Percentiles rank a stretch among this genome's conserved stretches.
Evolutionary conservation across 1,284 basidiomycete genomes (phyloP).

Genomic region (Flammula alnicola): DNA sequence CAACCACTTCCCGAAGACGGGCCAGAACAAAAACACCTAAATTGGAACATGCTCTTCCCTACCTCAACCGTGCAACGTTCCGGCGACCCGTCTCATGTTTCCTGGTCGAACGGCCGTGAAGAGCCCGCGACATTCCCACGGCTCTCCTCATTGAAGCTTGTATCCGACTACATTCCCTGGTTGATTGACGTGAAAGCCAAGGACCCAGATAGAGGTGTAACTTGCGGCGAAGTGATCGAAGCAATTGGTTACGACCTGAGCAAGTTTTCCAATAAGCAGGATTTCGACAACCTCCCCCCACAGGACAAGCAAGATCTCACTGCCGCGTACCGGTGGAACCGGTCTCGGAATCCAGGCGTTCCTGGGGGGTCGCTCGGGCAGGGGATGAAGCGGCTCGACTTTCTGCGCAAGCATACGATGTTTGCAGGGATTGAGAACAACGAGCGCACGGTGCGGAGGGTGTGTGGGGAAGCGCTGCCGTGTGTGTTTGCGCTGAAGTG

Average conservation of each 20-base stretch:
- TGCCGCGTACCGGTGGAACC: slow-evolving; percentile 63
- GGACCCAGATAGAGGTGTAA: slow-evolving; percentile 59
- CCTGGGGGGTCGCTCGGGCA: slow-evolving; percentile 68
- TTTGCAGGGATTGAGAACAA: slow-evolving; percentile 64
- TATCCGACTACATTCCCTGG: slow-evolving; percentile 64
- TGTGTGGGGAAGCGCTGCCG: slow-evolving; percentile 54
- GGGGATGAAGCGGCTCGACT: slow-evolving; percentile 67
- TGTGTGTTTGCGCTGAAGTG: slow-evolving; percentile 66
- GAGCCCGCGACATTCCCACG: slow-evolving; percentile 79
- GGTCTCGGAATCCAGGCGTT: slow-evolving; percentile 61
- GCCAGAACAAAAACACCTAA: slow-evolving; percentile 50
- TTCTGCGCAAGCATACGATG: slow-evolving; percentile 56
- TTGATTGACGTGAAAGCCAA: slow-evolving; percentile 57
- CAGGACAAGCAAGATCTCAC: slow-evolving; percentile 45
- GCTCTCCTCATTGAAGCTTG: slow-evolving; percentile 51
- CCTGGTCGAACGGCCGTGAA: slow-evolving; percentile 70
- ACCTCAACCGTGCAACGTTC: slow-evolving; percentile 66
- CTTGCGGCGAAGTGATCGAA: slow-evolving; percentile 75
- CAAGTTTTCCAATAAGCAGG: slow-evolving; percentile 50
- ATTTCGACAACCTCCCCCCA: slow-evolving; percentile 49
- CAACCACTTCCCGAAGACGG: slow-evolving; percentile 50
- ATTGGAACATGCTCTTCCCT: slow-evolving; percentile 77
- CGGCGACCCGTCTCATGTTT: slow-evolving; percentile 56
- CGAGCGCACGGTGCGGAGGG: slow-evolving; percentile 45
- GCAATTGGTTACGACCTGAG: slow-evolving; percentile 54